phyloP scores from a whole-genome alignment of 495 filamentous ascomycete genomes.

The Oidiodendron maius region DNA sequence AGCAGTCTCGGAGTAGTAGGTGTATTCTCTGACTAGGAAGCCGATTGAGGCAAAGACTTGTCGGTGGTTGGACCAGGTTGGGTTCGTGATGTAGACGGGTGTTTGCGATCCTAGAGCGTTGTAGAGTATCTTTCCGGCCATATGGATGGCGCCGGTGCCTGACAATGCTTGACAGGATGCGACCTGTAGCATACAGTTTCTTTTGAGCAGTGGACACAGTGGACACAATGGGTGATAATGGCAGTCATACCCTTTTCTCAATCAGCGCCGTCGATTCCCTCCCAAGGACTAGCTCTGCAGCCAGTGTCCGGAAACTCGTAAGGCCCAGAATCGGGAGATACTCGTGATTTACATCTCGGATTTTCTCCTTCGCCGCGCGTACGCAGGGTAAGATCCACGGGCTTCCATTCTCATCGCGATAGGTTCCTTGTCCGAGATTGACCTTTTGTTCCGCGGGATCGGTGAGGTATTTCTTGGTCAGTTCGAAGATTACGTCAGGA shows the following conservation, averaged over 20 bases:
- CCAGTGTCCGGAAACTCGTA: too few relatives aligned
- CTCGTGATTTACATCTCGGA: constrained; percentile 85
- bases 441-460: constrained; percentile 58
- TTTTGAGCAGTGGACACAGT: too few relatives aligned
- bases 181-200: constrained; percentile 71
- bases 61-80: constrained; percentile 95
- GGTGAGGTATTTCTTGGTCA: too few relatives aligned
- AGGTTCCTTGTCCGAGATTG: too few relatives aligned
- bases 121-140: constrained; percentile 83
- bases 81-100: constrained; percentile 87
- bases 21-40: constrained; percentile 81
- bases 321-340: constrained; percentile 94
- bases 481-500: constrained; percentile 37
- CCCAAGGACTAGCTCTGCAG: too few relatives aligned
- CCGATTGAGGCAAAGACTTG: constrained; percentile 89
- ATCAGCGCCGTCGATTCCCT: too few relatives aligned
- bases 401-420: constrained; percentile 90
- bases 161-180: constrained; percentile 95
- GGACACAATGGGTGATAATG: too few relatives aligned
- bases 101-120: constrained; percentile 81
- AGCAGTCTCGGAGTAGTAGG: constrained; percentile 96
- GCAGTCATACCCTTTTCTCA: too few relatives aligned
- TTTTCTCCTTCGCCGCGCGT: constrained; percentile 73
- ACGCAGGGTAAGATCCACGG: constrained; percentile 94
- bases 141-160: constrained; percentile 86